Evolutionary conservation across 371 early-diverging fungal genomes (phyloP), one percentile per base, ranked within the genome.

Genomic region (Mortierella sp.): DNA sequence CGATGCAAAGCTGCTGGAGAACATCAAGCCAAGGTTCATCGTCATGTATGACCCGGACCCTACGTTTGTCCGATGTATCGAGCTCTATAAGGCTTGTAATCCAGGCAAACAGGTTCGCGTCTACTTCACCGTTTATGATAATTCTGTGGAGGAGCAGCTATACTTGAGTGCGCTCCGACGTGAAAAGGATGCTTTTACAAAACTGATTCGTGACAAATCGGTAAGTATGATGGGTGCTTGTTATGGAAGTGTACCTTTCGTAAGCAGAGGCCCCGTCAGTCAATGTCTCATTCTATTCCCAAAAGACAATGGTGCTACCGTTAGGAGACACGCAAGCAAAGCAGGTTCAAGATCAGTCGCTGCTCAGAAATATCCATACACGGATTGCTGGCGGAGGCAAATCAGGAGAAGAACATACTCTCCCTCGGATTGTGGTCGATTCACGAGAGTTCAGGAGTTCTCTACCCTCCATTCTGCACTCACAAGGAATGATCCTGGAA

Each of bases 131-230:
- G 83, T 96, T 0, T 98, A 98, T 63, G 93, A 94, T 53, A 92
- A 97, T 79, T 95, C 96, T 4, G 86, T 96, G 0, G 99, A 99
- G 81, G 99, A 99, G 80, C 97, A 99, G 73, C 83, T 85, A 23
- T 99, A 96, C 68, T 76, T 99, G 30, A 90, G 90, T 34, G 67
- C 82, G 1, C 91, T 99, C 54, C 84, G 96, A 26, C 86, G 86
- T 48, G 99, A 99, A 79, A 97, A 97, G 73, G 90, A 93, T 53
- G 89, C 95, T 0, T 99, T 99, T 84, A 98, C 99, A 72, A 89
- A 82, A 42, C 71, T 99, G 19, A 99, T 99, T 62, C 81, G 87
- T 9, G 95, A 95, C 56, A 96, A 96, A 79, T 91, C 94, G 50
- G 93, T 86, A 82, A 75, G 83, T 64, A 34, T 34, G 21, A 32